Evolutionary conservation across 495 filamentous ascomycete species (phyloP).

Genomic region (Tuber calosporum): DNA sequence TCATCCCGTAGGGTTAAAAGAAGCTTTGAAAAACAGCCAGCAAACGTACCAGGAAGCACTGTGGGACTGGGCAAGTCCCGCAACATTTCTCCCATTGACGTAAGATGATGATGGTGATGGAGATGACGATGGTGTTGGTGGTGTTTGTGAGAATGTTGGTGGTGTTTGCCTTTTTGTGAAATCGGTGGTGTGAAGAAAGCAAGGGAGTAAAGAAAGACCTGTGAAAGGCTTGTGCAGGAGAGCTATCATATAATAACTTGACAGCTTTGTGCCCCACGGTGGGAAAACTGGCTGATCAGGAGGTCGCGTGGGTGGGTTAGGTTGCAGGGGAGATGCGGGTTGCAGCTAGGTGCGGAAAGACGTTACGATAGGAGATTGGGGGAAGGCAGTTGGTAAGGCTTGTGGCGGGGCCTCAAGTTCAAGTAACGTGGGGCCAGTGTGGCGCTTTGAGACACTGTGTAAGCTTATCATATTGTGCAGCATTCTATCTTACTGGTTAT

Average conservation of each 20-base stretch:
- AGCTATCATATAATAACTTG: neutral
- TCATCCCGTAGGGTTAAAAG: neutral
- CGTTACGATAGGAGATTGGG: neutral
- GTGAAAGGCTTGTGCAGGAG: neutral
- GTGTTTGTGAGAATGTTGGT: too few species aligned
- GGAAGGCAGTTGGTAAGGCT: neutral
- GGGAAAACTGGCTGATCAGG: neutral
- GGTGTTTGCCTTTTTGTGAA: neutral
- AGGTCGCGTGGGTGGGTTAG: neutral
- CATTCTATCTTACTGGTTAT: neutral
- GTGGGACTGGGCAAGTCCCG: conserved; percentile 29
- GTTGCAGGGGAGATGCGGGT: conserved; percentile 5
- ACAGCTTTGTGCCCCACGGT: neutral
- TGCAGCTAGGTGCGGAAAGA: neutral
- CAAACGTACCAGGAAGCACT: conserved; percentile 24
- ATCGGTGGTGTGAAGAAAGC: neutral
- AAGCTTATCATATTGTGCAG: neutral
- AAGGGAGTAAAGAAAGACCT: neutral
- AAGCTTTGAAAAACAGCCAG: conserved; percentile 1
- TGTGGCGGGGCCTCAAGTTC: neutral
- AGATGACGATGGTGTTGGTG: conserved; percentile 5
- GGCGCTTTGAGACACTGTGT: neutral
- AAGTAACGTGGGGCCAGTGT: neutral
- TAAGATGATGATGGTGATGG: conserved; percentile 41
- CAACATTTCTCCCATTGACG: conserved; percentile 19